A percentile compares a stretch with the other conserved stretches of the same genome.
phyloP scores from a whole-genome alignment of 1,284 basidiomycete species.

The Rhizopogon hawkerae region DNA sequence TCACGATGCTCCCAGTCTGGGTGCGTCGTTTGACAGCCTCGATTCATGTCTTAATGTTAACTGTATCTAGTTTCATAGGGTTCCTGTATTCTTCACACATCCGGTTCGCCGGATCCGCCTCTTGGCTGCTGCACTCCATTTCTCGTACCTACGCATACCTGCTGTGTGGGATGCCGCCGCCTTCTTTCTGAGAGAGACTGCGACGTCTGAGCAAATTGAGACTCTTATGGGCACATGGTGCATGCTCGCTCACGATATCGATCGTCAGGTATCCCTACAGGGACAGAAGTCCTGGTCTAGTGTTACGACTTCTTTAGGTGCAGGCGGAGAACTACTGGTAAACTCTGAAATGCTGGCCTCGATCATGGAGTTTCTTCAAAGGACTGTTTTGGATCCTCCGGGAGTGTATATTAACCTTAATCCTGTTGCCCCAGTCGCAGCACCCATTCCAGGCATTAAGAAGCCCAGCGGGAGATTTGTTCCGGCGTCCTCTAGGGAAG shows the following conservation, averaged over 20 bases:
- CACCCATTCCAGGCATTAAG: slow-evolving; percentile 12
- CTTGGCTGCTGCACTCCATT: slow-evolving; percentile 64
- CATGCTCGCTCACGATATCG: slow-evolving; percentile 65
- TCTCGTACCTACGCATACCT: slow-evolving; percentile 50
- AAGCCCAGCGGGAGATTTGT: not conserved
- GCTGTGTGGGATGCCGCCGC: slow-evolving; percentile 47
- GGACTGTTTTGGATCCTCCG: slow-evolving; percentile 57
- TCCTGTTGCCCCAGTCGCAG: slow-evolving; percentile 42
- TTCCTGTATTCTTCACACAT: slow-evolving; percentile 75
- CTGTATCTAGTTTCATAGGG: slow-evolving; percentile 66
- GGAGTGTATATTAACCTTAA: slow-evolving; percentile 63
- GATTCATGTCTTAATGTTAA: slow-evolving; percentile 8
- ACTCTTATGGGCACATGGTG: slow-evolving; percentile 77
- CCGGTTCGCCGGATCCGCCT: slow-evolving; percentile 72
- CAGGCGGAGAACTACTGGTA: slow-evolving; percentile 27
- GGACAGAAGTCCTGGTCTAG: slow-evolving; percentile 51
- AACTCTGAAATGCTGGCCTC: slow-evolving; percentile 25
- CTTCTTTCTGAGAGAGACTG: slow-evolving; percentile 50
- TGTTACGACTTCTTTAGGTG: slow-evolving; percentile 24
- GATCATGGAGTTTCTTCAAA: slow-evolving; percentile 44
- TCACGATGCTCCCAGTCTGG: slow-evolving; percentile 80
- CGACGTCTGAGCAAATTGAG: slow-evolving; percentile 50
- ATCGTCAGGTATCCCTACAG: slow-evolving; percentile 48
- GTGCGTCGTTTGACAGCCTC: slow-evolving; percentile 41
- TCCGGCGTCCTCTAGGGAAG: not conserved